phyloP scores from a whole-genome alignment of 148 eudicot genomes.

The Pouteria glomerata region DNA sequence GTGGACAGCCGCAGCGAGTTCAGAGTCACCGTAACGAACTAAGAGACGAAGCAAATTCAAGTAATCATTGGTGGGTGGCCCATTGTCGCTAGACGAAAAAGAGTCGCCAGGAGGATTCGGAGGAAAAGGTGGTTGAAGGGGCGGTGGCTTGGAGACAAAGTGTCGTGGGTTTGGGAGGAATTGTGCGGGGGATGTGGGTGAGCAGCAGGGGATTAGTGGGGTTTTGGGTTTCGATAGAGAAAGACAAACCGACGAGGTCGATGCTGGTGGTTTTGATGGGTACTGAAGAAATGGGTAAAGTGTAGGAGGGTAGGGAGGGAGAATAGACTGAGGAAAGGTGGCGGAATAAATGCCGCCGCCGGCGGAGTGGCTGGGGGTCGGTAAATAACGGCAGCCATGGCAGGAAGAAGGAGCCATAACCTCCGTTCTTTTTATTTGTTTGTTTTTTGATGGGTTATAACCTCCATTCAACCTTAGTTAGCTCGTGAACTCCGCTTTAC shows the following conservation, averaged over 20 bases:
- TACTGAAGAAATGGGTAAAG: constrained; percentile 15
- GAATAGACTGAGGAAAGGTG: constrained; percentile 11
- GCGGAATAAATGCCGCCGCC: not conserved
- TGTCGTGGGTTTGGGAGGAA: constrained; percentile 28
- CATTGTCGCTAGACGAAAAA: constrained; percentile 8
- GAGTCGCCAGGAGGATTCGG: not conserved
- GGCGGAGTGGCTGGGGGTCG: constrained; percentile 21
- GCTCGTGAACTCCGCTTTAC: too few relatives aligned
- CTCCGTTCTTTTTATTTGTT: too few relatives aligned
- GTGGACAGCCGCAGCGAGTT: constrained; percentile 51
- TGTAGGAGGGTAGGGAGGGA: not conserved
- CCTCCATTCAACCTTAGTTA: too few relatives aligned
- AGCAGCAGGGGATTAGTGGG: constrained; percentile 15
- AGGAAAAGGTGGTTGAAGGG: constrained; percentile 21
- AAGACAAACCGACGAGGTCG: constrained; percentile 1
- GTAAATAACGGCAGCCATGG: constrained; percentile 29
- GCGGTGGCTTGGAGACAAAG: constrained; percentile 13
- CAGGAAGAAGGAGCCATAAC: constrained; percentile 13
- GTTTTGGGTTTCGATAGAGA: constrained; percentile 28
- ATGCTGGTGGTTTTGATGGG: constrained; percentile 13
- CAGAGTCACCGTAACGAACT: constrained; percentile 31
- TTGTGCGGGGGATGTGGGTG: constrained; percentile 28
- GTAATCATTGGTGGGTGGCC: constrained; percentile 21
- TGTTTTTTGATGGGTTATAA: too few relatives aligned
- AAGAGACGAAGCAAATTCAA: constrained; percentile 44